A percentile compares a stretch with the other conserved stretches of the same genome.
These are phyloP conservation scores for Colletotrichum coccodes DNA, from an alignment of 2,329 filamentous ascomycete genomes.

Conservation along the genomic window DNA sequence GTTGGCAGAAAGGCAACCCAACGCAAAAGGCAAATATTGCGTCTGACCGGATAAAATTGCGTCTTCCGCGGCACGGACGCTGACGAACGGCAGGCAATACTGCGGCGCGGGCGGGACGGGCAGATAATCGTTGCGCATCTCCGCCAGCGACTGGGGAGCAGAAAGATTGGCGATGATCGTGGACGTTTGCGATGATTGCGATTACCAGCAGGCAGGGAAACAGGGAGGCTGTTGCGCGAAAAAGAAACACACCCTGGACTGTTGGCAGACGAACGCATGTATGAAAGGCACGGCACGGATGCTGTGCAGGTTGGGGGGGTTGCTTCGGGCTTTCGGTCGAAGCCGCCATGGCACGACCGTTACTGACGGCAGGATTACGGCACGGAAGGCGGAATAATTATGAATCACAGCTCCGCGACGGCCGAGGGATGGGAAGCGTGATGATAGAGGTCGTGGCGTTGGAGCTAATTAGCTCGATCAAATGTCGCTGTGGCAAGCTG, in stretches of 20 bases:
- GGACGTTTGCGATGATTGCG: neutral
- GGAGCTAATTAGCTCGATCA: slow-evolving; percentile 13
- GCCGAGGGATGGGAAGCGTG: neutral
- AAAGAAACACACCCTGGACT: slow-evolving; percentile 13
- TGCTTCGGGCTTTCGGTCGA: slow-evolving; percentile 10
- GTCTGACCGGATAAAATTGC: slow-evolving; percentile 17
- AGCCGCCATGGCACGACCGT: slow-evolving; percentile 9
- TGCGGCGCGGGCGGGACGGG: slow-evolving; percentile 29
- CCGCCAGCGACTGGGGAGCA: slow-evolving; percentile 4
- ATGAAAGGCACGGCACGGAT: slow-evolving; percentile 10
- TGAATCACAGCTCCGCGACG: neutral
- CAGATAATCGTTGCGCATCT: slow-evolving; percentile 22
- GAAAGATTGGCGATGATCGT: slow-evolving; percentile 20
- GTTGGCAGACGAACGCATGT: neutral
- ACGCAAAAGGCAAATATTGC: neutral
- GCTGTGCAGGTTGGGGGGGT: slow-evolving; percentile 5
- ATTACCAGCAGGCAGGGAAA: slow-evolving; percentile 6
- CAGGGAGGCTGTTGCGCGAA: slow-evolving; percentile 4
- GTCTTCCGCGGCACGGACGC: slow-evolving; percentile 12
- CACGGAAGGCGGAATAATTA: slow-evolving; percentile 8
- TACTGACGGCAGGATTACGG: slow-evolving; percentile 36
- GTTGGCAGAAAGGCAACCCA: neutral
- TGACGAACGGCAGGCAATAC: slow-evolving; percentile 11
- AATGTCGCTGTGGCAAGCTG: neutral
- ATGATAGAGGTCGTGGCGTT: neutral